These are phyloP conservation scores for Gryganskiella cystojenkinii DNA, from an alignment of 192 early-diverging fungal genomes.

Conservation along the genomic window DNA sequence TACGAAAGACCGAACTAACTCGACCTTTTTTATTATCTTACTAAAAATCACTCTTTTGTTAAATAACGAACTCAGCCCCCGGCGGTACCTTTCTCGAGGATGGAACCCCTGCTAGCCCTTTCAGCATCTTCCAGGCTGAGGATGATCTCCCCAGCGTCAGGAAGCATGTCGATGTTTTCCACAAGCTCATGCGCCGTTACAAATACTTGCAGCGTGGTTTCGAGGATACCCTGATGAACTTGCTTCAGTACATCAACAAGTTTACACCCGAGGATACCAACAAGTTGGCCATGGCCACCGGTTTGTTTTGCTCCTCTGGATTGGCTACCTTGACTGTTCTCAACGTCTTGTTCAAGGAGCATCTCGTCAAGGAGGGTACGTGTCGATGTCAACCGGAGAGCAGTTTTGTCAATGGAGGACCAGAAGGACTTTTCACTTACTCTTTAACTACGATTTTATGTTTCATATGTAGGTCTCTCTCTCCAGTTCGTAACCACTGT, in stretches of 20 bases:
- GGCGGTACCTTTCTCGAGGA: constrained; percentile 83
- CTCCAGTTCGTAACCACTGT: constrained; percentile 86
- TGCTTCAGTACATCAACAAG: constrained; percentile 92
- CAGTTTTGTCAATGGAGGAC: not conserved
- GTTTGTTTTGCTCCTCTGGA: constrained; percentile 74
- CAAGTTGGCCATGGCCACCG: constrained; percentile 84
- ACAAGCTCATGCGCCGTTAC: constrained; percentile 91
- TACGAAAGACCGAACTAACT: no score
- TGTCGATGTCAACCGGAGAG: not conserved
- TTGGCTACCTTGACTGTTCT: constrained; percentile 80
- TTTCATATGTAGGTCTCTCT: constrained; percentile 75
- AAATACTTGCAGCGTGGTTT: constrained; percentile 92
- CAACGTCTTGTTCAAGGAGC: constrained; percentile 86
- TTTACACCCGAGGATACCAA: constrained; percentile 80
- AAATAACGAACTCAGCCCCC: constrained; percentile 63
- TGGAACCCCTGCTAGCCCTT: constrained; percentile 80
- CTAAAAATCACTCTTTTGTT: not conserved
- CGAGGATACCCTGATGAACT: constrained; percentile 85
- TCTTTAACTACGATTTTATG: not conserved
- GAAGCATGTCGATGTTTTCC: constrained; percentile 86
- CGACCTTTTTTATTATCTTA: not conserved
- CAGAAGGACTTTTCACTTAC: not conserved
- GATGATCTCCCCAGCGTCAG: constrained; percentile 76
- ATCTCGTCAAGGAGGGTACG: constrained; percentile 91
- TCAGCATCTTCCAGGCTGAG: constrained; percentile 80